Evolutionary conservation across 1,284 basidiomycete species (phyloP), one percentile per base, ranked within the genome.

Genomic region (Mycena citricolor): DNA sequence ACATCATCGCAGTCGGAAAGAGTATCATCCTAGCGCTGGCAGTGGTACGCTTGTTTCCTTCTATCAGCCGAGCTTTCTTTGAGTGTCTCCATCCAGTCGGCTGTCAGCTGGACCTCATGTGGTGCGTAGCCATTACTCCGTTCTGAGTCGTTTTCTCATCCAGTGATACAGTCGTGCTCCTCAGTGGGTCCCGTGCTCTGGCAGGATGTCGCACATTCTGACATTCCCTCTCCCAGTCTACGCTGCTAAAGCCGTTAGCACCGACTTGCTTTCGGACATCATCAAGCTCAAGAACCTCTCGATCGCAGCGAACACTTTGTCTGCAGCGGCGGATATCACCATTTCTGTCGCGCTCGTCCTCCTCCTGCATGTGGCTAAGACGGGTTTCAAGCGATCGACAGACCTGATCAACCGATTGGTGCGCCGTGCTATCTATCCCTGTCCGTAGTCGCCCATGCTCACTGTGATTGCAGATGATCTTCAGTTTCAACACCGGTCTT

Each of bases 401-500:
- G 55, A 57, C 30, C 32, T 57, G 38, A 49, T 57, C 29, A 57
- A 57, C 19, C 44, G 49, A 39, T 20, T 57, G 48, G 52, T 54
- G 26, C 10, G 36, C 24, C n/a, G 17, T 40, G 14, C 12, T n/a
- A 13, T 21, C 5, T 4, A 4, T 7, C 5, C 38, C 13, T 7
- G 17, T 10, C 13, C 6, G 11, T 19, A 8, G 2, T 25, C n/a
- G n/a, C n/a, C n/a, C n/a, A 17, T 30, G 10, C 29, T 46, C 8
- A 50, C 19, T 17, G 13, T 10, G 2, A 17, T 41, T 36, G n/a
- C 23, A 54, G 52, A 57, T 57, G 34, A 44, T 57, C 8, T 57
- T 57, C 44, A 53, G 54, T 8, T 57, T 57, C 47, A 57, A 55
- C 31, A 57, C 54, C n/a, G n/a, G 51, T 6, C 32, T 56, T 12